Evolutionary conservation across 2,329 filamentous ascomycete species (phyloP).

Genomic region (Phialophora expanda): DNA sequence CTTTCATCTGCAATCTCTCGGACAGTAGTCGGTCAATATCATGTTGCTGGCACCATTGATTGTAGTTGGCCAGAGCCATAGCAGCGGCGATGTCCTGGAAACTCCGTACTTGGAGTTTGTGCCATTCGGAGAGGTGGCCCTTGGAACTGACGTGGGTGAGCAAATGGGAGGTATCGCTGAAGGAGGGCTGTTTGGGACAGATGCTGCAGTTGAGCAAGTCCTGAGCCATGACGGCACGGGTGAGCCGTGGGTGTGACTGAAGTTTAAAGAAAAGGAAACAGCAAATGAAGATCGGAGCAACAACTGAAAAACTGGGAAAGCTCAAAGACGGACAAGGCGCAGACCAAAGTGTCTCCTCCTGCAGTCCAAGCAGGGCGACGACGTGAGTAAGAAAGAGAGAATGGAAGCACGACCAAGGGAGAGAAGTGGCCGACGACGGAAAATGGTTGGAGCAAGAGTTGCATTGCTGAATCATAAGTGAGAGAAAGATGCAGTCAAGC

Average conservation of each 20-base stretch:
- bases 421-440: slow-evolving; percentile 19
- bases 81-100: slow-evolving; percentile 70
- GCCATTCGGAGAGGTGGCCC: slow-evolving; percentile 83
- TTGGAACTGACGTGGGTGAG: slow-evolving; percentile 93
- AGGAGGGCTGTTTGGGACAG: slow-evolving; percentile 77
- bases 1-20: slow-evolving; percentile 77
- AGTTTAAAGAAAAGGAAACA: slow-evolving; percentile 37
- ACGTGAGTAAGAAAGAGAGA: slow-evolving; percentile 37
- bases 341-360: slow-evolving; percentile 24
- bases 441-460: slow-evolving; percentile 8
- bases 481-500: slow-evolving; percentile 5
- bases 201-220: slow-evolving; percentile 81
- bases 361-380: slow-evolving; percentile 33
- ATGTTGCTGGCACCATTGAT: slow-evolving; percentile 77
- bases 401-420: slow-evolving; percentile 36
- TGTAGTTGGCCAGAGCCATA: slow-evolving; percentile 68
- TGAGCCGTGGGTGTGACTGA: slow-evolving; percentile 27
- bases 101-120: slow-evolving; percentile 76
- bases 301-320: slow-evolving; percentile 17
- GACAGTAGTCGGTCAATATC: slow-evolving; percentile 75
- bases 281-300: slow-evolving; percentile 12
- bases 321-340: slow-evolving; percentile 24
- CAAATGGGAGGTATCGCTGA: slow-evolving; percentile 89
- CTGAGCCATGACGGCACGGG: slow-evolving; percentile 45
- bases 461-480: background rate